Evolutionary conservation across 768 basidiomycete genomes (phyloP).

Genomic region (Tricholoma hemisulphureum): DNA sequence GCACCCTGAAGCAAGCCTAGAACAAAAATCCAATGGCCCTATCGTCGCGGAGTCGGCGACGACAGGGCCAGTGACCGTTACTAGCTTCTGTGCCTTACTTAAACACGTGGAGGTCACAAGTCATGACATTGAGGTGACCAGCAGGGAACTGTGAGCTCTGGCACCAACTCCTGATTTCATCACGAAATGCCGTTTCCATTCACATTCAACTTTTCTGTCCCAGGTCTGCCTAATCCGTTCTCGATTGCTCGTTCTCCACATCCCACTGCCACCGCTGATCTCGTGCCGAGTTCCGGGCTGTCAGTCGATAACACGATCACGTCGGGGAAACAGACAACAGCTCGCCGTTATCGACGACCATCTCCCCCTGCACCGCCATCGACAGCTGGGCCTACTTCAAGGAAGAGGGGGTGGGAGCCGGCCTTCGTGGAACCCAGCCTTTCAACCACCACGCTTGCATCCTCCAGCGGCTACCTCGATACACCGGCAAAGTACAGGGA

Average conservation of each 20-base stretch:
- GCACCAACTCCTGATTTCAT: no score
- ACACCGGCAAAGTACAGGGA: constrained; percentile 65
- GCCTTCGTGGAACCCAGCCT: constrained; percentile 53
- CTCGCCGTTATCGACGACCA: constrained; percentile 25
- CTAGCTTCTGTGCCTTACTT: no score
- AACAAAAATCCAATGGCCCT: no score
- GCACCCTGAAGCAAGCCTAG: no score
- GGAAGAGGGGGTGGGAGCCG: constrained; percentile 66
- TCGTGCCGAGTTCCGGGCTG: no score
- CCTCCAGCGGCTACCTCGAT: constrained; percentile 65
- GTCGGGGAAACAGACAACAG: constrained; percentile 18
- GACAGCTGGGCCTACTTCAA: constrained; percentile 10
- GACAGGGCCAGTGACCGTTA: no score
- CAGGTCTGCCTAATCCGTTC: constrained; percentile 70
- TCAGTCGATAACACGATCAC: no score
- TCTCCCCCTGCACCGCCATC: constrained; percentile 14
- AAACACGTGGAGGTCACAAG: no score
- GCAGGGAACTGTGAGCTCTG: no score
- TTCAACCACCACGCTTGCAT: constrained; percentile 50
- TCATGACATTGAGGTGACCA: no score
- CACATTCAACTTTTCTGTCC: constrained; percentile 65
- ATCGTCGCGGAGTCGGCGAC: no score
- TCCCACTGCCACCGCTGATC: constrained; percentile 19
- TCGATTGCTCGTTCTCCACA: constrained; percentile 19
- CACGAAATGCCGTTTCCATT: constrained; percentile 72